Evolutionary conservation across 345 rosid species (phyloP).

Genomic region (Dovyalis caffra): DNA sequence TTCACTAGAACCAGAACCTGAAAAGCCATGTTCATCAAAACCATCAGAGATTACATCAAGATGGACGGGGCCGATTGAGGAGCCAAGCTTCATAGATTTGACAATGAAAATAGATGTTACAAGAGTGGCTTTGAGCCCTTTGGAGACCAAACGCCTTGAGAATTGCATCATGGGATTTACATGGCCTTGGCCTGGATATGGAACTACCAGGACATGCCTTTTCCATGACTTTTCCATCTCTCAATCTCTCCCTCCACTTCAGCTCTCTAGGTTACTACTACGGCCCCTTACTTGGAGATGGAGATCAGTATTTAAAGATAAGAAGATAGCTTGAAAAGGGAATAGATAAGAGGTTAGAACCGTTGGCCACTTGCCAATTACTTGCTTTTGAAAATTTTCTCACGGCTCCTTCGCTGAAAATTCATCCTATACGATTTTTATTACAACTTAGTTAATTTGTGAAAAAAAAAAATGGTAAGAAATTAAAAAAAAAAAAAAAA

Average conservation of each 20-base stretch:
- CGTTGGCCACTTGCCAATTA: too few relatives aligned
- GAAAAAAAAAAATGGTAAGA: too few relatives aligned
- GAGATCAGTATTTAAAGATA: too few relatives aligned
- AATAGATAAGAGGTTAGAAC: too few relatives aligned
- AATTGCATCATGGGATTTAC: constrained; percentile 29
- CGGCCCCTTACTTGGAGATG: too few relatives aligned
- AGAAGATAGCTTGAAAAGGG: too few relatives aligned
- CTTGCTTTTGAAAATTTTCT: too few relatives aligned
- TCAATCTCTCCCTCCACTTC: not conserved
- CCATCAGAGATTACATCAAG: constrained; percentile 25
- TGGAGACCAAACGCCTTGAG: constrained; percentile 19
- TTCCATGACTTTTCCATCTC: not conserved
- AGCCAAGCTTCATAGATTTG: constrained; percentile 13
- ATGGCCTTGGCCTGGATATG: constrained; percentile 30
- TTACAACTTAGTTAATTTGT: too few relatives aligned
- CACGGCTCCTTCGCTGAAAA: too few relatives aligned
- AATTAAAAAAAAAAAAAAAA: too few relatives aligned
- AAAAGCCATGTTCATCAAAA: constrained; percentile 12
- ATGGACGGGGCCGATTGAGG: constrained; percentile 15
- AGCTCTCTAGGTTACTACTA: too few relatives aligned
- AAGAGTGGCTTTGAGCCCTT: constrained; percentile 15
- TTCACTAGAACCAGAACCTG: not conserved
- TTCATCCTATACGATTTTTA: too few relatives aligned
- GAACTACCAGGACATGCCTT: constrained; percentile 19
- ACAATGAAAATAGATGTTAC: constrained; percentile 16